A percentile compares a stretch with the other conserved stretches of the same genome.
Evolutionary conservation across 2,329 filamentous ascomycete genomes (phyloP).

Genomic region (Scortechinia acanthostroma): DNA sequence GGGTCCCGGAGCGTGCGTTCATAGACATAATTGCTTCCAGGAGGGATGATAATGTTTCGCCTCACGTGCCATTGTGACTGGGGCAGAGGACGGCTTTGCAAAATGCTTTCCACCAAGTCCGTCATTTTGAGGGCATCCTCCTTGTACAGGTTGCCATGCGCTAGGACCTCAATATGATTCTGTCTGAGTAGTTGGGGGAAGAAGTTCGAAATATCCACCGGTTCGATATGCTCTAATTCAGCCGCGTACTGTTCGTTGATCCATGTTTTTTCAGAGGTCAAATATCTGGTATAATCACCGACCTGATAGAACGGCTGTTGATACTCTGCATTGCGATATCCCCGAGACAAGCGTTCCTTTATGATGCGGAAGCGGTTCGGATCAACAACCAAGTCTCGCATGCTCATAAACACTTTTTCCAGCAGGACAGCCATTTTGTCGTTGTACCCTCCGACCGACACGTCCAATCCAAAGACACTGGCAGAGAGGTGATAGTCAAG

Average conservation of each 20-base stretch:
- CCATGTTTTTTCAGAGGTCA: slow-evolving; percentile 49
- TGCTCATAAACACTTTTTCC: slow-evolving; percentile 54
- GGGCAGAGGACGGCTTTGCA: slow-evolving; percentile 47
- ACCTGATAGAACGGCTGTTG: slow-evolving; percentile 61
- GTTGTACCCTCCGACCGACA: slow-evolving; percentile 58
- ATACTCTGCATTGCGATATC: slow-evolving; percentile 54
- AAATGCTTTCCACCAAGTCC: slow-evolving; percentile 46
- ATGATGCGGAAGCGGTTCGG: slow-evolving; percentile 60
- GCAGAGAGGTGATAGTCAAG: slow-evolving; percentile 53
- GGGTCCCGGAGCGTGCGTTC: slow-evolving; percentile 53
- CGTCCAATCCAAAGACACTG: slow-evolving; percentile 45
- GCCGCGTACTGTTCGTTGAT: slow-evolving; percentile 51
- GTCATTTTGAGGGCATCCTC: slow-evolving; percentile 61
- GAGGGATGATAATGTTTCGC: slow-evolving; percentile 48
- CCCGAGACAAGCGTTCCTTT: slow-evolving; percentile 50
- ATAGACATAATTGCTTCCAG: slow-evolving; percentile 53
- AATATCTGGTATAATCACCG: slow-evolving; percentile 48
- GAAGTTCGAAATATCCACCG: slow-evolving; percentile 50
- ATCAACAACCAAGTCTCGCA: slow-evolving; percentile 52
- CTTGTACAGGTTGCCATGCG: slow-evolving; percentile 64
- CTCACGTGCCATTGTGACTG: slow-evolving; percentile 47
- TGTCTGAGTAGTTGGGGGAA: slow-evolving; percentile 53
- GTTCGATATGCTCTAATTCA: slow-evolving; percentile 43
- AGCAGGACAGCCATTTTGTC: slow-evolving; percentile 63
- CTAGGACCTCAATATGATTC: slow-evolving; percentile 56